Evolutionary conservation across 1,139 yeast genomes (phyloP).

Genomic region (Zygoascus meyerae): DNA sequence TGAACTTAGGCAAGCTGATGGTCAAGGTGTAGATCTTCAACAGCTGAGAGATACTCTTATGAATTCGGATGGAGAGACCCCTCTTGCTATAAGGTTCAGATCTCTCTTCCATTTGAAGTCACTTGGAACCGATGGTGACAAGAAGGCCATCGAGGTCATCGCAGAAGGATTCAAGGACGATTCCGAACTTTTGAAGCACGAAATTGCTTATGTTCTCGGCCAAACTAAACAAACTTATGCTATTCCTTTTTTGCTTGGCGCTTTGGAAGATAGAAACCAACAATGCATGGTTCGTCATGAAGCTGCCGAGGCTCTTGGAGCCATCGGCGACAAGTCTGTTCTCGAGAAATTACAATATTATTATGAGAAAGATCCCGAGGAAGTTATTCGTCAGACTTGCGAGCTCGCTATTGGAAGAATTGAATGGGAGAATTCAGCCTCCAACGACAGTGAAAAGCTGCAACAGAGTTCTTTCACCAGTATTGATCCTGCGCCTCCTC

Average conservation of each 20-base stretch:
- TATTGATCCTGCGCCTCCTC: conserved; percentile 97
- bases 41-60: conserved; percentile 28
- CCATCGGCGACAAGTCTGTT: conserved; percentile 80
- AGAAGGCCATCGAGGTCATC: conserved; percentile 76
- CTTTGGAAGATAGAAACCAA: conserved; percentile 49
- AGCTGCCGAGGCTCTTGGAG: conserved; percentile 98
- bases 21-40: conserved; percentile 26
- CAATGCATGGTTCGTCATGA: conserved; percentile 99
- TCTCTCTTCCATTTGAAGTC: conserved; percentile 88
- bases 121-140: conserved; percentile 58
- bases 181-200: conserved; percentile 94
- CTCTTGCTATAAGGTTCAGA: conserved; percentile 81
- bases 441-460: conserved; percentile 56
- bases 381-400: conserved; percentile 94
- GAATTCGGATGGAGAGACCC: conserved; percentile 48
- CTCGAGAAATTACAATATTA: conserved; percentile 60
- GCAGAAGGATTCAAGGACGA: conserved; percentile 72
- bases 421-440: conserved; percentile 78
- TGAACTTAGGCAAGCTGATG: conserved; percentile 34
- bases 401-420: conserved; percentile 95
- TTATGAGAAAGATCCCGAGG: conserved; percentile 63
- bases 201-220: conserved; percentile 96
- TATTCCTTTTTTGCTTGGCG: conserved; percentile 68
- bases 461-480: conserved; percentile 76
- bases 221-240: conserved; percentile 83